Conservation (phyloP, 176 grass and related monocot species). For the Metroxylon sagu region DNA sequence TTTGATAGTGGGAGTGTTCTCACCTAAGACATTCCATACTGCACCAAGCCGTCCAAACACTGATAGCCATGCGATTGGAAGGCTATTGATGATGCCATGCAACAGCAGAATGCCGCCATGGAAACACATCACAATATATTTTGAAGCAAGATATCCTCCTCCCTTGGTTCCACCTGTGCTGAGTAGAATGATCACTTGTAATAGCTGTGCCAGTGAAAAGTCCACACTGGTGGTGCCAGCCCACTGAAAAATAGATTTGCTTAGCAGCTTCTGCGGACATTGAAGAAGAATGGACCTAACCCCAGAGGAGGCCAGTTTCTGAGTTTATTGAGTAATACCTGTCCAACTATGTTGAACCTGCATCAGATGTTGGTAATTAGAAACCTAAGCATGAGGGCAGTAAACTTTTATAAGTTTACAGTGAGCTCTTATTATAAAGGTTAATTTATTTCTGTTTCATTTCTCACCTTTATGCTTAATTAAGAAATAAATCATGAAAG, state of each 20-base stretch:
- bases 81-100: conserved; percentile 82
- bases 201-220: conserved; percentile 73
- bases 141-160: conserved; percentile 68
- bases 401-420: neutral
- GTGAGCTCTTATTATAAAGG: too few species aligned
- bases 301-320: neutral
- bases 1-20: neutral
- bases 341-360: conserved; percentile 95
- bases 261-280: neutral
- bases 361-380: conserved; percentile 6
- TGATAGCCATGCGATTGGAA: conserved; percentile 65
- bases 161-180: conserved; percentile 63
- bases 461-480: too few species aligned
- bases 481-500: too few species aligned
- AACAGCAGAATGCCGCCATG: conserved; percentile 67
- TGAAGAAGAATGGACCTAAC: too few species aligned
- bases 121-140: conserved; percentile 77
- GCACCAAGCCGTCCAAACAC: conserved; percentile 80
- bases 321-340: conserved; percentile 30
- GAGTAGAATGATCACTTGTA: conserved; percentile 89
- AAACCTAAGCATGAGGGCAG: neutral
- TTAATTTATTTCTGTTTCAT: too few species aligned
- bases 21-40: conserved; percentile 80
- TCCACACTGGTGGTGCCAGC: conserved; percentile 85
- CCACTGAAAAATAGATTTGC: conserved; percentile 44